These are phyloP conservation scores for Pichia heedii DNA, from an alignment of 805 yeast species.

Conservation along the genomic window DNA sequence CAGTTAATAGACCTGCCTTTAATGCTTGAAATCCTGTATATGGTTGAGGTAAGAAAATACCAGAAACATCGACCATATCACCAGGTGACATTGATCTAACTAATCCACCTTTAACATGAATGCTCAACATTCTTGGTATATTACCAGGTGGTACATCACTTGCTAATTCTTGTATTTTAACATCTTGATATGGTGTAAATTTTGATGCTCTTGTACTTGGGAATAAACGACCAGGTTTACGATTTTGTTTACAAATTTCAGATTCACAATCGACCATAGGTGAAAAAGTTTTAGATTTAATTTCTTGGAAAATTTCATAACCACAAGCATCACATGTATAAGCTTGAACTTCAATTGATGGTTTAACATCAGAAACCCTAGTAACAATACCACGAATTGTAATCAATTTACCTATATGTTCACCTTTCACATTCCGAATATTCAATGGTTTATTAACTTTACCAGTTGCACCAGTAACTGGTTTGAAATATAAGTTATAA, in stretches of 20 bases:
- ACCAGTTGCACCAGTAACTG: constrained; percentile 39
- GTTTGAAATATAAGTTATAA: constrained; percentile 79
- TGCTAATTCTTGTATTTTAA: constrained; percentile 87
- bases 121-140: constrained; percentile 79
- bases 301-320: constrained; percentile 92
- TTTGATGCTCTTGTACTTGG: constrained; percentile 95
- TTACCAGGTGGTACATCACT: constrained; percentile 98
- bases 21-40: constrained; percentile 93
- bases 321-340: constrained; percentile 98
- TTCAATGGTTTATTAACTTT: constrained; percentile 54
- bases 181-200: constrained; percentile 92
- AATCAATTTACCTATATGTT: constrained; percentile 73
- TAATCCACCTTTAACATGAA: constrained; percentile 87
- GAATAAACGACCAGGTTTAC: constrained; percentile 79
- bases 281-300: constrained; percentile 68
- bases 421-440: constrained; percentile 84
- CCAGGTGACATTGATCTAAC: constrained; percentile 89
- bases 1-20: constrained; percentile 87
- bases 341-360: constrained; percentile 82
- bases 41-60: constrained; percentile 88
- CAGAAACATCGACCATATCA: constrained; percentile 87
- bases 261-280: constrained; percentile 89
- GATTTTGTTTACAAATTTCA: constrained; percentile 65
- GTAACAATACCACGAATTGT: constrained; percentile 93
- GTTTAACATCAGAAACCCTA: constrained; percentile 93